Evolutionary conservation across 225 moss, liverwort and hornwort genomes (phyloP), one percentile per base, ranked within the genome.

Genomic region (Bryoerythrophyllum caledonicum): DNA sequence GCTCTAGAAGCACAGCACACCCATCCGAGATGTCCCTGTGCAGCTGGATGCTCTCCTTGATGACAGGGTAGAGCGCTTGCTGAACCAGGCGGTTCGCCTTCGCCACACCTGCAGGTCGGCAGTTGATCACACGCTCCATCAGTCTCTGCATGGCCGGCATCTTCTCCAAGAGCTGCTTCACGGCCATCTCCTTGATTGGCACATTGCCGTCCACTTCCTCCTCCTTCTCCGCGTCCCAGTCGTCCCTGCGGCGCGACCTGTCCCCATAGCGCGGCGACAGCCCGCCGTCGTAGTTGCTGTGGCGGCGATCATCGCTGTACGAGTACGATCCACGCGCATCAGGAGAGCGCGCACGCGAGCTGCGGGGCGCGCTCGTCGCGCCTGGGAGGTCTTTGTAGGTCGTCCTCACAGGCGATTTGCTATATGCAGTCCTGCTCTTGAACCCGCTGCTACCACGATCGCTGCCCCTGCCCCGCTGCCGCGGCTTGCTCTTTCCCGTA

Each of bases 61-160:
- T 76, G 32, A 99, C 78, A 8, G 90, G 82, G 65, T 93, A 95
- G 0, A 99, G 63, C 23, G 92, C 89, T 59, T 93, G 86, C 61
- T 99, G 99, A 32, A 99, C 79, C 63, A 99, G 76, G 19, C 93
- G 91, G 71, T 80, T 93, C 0, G 76, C 67, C 82, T 89, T 93
- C 30, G 99, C 94, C 0, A 88, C 82, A 44, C 99, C 99, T 15
- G 93, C 88, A 3, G 99, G 99, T 7, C 95, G 90, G 24, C 93
- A 95, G 52, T 93, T 89, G 12, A 99, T 86, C 21, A 91, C 88
- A 9, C 99, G 90, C 21, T 99, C 99, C 80, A 93, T 79, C 86
- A 99, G 76, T 82, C 90, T 91, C 79, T 99, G 99, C 86, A 99
- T 63, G 52, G 75, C 88, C 20, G 99, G 99, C 72, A 99, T 84